These are phyloP conservation scores for Ceratocystiopsis minuta DNA, from an alignment of 2,329 filamentous ascomycete genomes.

Conservation along the genomic window DNA sequence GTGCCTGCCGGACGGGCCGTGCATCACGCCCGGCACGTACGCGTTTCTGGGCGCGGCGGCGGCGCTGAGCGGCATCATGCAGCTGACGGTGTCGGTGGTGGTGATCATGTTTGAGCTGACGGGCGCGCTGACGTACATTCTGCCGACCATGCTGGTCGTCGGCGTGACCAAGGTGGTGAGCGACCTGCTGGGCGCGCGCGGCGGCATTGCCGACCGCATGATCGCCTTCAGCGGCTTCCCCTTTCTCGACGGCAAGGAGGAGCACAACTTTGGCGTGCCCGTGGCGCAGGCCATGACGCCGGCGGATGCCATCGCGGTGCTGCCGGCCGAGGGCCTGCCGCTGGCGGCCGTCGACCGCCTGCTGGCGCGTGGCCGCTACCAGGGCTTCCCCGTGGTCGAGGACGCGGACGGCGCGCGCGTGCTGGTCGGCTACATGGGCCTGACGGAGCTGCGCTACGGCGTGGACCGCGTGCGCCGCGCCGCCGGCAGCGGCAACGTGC, in stretches of 20 bases:
- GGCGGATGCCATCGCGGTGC: constrained; percentile 55
- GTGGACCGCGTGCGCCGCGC: constrained; percentile 55
- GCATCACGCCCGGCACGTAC: constrained; percentile 94
- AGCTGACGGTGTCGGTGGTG: constrained; percentile 88
- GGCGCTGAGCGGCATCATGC: constrained; percentile 90
- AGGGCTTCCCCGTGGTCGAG: constrained; percentile 85
- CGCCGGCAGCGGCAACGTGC: constrained; percentile 36
- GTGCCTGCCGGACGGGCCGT: constrained; percentile 80
- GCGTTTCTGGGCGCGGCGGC: constrained; percentile 87
- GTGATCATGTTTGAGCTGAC: constrained; percentile 99
- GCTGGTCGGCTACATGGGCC: constrained; percentile 79
- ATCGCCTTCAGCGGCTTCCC: constrained; percentile 98
- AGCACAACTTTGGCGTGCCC: constrained; percentile 88
- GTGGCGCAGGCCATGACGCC: constrained; percentile 91
- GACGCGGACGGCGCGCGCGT: constrained; percentile 48
- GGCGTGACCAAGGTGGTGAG: constrained; percentile 89
- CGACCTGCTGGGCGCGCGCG: constrained; percentile 85
- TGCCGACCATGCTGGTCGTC: constrained; percentile 97
- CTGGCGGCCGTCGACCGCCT: constrained; percentile 62
- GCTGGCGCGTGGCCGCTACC: constrained; percentile 61
- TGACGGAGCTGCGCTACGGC: constrained; percentile 80
- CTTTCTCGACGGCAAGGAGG: constrained; percentile 92
- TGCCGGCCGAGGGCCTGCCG: constrained; percentile 57
- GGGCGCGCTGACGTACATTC: constrained; percentile 88
- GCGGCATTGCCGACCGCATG: constrained; percentile 93